Evolutionary conservation across 2,329 filamentous ascomycete species (phyloP).

Genomic region (Botrytis fragariae): DNA sequence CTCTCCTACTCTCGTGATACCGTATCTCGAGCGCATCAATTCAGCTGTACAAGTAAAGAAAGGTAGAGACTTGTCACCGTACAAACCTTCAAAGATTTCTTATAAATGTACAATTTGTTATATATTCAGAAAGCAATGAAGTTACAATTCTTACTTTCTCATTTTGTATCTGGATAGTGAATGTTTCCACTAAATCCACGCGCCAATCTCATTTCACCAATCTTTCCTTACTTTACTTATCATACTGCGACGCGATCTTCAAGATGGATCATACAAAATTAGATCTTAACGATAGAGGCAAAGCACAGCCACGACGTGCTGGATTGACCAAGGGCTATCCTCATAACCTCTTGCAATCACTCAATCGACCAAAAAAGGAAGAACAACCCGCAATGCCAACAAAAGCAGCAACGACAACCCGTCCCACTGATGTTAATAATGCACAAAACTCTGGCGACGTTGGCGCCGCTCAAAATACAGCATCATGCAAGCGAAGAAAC

Average conservation of each 20-base stretch:
- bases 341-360: constrained; percentile 7
- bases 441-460: background rate
- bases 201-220: background rate
- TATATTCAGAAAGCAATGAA: background rate
- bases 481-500: background rate
- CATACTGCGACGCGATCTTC: constrained; percentile 10
- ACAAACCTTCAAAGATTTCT: background rate
- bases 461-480: background rate
- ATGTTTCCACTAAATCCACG: background rate
- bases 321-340: constrained; percentile 11
- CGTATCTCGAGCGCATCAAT: background rate
- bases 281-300: constrained; percentile 19
- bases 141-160: background rate
- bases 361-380: constrained; percentile 7
- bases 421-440: background rate
- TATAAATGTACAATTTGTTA: background rate
- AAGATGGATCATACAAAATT: constrained; percentile 13
- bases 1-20: background rate
- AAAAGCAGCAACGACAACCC: background rate
- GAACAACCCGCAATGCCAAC: background rate
- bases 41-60: background rate
- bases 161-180: background rate
- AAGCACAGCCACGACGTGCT: constrained; percentile 6
- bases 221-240: background rate
- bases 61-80: background rate